Evolutionary conservation across 2,329 filamentous ascomycete genomes (phyloP).

Genomic region (Aspergillus melleus): DNA sequence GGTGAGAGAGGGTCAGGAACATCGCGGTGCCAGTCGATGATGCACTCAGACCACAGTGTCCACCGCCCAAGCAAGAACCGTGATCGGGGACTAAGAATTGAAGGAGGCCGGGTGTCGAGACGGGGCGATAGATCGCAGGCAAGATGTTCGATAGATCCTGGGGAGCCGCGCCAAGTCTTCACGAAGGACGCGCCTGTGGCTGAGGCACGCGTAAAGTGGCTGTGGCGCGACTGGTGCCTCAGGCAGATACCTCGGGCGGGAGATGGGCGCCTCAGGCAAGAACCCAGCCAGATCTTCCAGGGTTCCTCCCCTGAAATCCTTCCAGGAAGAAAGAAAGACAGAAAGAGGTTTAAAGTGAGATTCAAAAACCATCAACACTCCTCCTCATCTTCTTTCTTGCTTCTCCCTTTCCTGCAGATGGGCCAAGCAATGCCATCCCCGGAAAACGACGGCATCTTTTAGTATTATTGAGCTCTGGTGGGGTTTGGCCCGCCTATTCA

Average conservation of each 20-base stretch:
- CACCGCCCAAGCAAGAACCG: slow-evolving; percentile 16
- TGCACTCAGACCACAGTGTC: slow-evolving; percentile 19
- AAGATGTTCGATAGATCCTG: slow-evolving; percentile 2
- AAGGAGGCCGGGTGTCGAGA: slow-evolving; percentile 1
- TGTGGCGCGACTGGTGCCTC: slow-evolving; percentile 24
- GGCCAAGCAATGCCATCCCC: slow-evolving; percentile 6
- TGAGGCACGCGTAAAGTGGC: slow-evolving; percentile 38
- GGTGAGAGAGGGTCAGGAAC: slow-evolving; percentile 22
- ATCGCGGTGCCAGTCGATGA: slow-evolving; percentile 26
- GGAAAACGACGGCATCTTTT: slow-evolving; percentile 8
- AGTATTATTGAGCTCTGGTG: slow-evolving; percentile 17
- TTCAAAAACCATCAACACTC: neutral
- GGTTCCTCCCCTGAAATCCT: neutral
- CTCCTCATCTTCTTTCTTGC: neutral
- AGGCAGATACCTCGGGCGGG: slow-evolving; percentile 21
- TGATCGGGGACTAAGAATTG: slow-evolving; percentile 5
- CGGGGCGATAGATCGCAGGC: slow-evolving; percentile 4
- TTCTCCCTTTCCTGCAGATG: neutral
- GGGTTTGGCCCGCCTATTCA: slow-evolving; percentile 14
- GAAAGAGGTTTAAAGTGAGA: neutral
- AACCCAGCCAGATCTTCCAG: neutral
- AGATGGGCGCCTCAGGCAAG: neutral
- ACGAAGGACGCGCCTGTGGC: slow-evolving; percentile 23
- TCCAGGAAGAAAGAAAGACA: neutral
- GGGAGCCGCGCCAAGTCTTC: slow-evolving; percentile 22